Base-by-base conservation (phyloP, 2,329 filamentous ascomycete genomes). In the Onygena corvina region DNA sequence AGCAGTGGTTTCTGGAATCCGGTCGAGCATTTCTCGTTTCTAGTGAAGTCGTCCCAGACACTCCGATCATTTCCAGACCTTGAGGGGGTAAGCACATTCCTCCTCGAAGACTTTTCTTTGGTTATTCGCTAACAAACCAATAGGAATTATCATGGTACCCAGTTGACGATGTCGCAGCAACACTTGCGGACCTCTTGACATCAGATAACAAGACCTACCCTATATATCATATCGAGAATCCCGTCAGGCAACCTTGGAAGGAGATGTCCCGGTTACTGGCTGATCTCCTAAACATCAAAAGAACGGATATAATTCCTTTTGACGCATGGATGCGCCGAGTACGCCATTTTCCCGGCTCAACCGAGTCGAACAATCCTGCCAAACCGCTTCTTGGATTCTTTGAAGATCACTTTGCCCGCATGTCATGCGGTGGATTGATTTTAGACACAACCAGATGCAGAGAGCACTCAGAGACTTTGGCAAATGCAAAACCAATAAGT, bases 1-100 rank as follows among this genome's bases (percentile, higher is more conserved):
- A 63, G 50, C 0, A 76, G 61, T 48, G 76, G 75, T 0, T 72
- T 71, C 55, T 80, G 76, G 76, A 79, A 79, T 53, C 61, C 68
- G 0, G 63, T 66, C 23, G 74, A 79, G 55, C 72, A 77, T 52
- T 60, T 77, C 9, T 56, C 64, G 0, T 74, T 75, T 52, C 50
- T 79, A 18, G 57, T 76, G 47, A 76, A 76, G 57, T 73, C 70
- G 0, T 67, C 70, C 0, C 71, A 77, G 53, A 69, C 68, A 0
- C 52, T 77, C 0, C 59, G 61, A 0, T 63, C 58, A 0, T 54
- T 73, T 6, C 73, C 74, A 0, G 61, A 68, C 21, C 42, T 50
- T 23, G 25, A 34, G 27, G 48, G 48, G 29, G 36, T 49, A n/a
- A 18, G 42, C 33, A 4, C 7, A 23, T 20, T 31, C n/a, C 20